phyloP scores from a whole-genome alignment of 2,329 filamentous ascomycete genomes.

The Capronia epimyces region DNA sequence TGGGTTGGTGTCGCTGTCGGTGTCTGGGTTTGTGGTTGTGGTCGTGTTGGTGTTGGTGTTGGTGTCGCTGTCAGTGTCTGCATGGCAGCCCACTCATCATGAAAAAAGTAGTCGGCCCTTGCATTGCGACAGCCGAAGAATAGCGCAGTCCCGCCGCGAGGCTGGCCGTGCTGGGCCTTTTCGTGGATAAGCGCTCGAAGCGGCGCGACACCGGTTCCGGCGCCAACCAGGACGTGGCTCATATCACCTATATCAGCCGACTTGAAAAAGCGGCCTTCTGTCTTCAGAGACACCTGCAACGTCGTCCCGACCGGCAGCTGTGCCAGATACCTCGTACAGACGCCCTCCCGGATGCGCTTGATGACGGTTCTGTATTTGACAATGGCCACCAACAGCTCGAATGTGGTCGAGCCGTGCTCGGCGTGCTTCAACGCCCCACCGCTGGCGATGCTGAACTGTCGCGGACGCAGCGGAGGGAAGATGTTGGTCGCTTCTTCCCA shows the following conservation, averaged over 20 bases:
- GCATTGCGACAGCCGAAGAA: constrained; percentile 81
- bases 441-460: constrained; percentile 89
- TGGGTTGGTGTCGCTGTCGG: background rate
- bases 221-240: constrained; percentile 49
- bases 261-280: constrained; percentile 22
- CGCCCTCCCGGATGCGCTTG: constrained; percentile 73
- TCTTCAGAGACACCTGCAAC: constrained; percentile 49
- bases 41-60: background rate
- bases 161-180: constrained; percentile 11
- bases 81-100: constrained; percentile 62
- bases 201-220: constrained; percentile 32
- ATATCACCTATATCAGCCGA: background rate
- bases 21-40: background rate
- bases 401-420: constrained; percentile 39
- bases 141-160: constrained; percentile 51
- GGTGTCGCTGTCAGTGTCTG: background rate
- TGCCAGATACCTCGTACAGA: constrained; percentile 83
- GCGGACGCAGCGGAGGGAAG: constrained; percentile 76
- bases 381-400: constrained; percentile 76
- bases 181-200: constrained; percentile 49
- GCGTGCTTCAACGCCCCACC: constrained; percentile 49
- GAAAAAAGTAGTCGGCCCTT: constrained; percentile 73
- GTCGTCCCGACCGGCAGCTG: constrained; percentile 54
- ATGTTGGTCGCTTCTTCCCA: constrained; percentile 65
- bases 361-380: constrained; percentile 89